Evolutionary conservation across 2,329 filamentous ascomycete genomes (phyloP), one percentile per base, ranked within the genome.

Genomic region (Aspergillus sp.): DNA sequence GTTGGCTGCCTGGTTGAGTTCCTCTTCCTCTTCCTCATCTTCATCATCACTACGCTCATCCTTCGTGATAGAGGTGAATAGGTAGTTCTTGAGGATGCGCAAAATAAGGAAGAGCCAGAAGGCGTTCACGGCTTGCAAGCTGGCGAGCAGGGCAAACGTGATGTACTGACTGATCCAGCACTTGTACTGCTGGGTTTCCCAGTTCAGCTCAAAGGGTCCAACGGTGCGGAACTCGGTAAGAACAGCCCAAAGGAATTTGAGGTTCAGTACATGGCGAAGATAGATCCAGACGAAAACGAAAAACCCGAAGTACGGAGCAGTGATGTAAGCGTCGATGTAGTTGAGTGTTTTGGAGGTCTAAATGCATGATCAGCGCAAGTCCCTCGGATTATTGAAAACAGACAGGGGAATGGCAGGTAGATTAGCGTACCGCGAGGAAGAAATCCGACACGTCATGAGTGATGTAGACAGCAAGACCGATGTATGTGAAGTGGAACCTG

Each of bases 391-490:
- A 31, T 11, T 31, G 27, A 31, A 11, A 15, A 37, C 4, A 3
- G 14, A n/a, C 15, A 37, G 5, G 12, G 15, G 5, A 37, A 37
- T 17, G 41, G 4, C 6, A 37, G 12, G 15, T n/a, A 37, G 35
- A 37, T 14, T 15, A n/a, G 48, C 66, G 53, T 84, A 93, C 90
- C 39, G 93, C 93, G 45, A 97, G 84, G 84, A 97, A 97, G 78
- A 97, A 96, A 75, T 97, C 93, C 59, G 88, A 92, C 61, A 97
- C 90, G 71, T 98, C 93, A 75, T 96, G 91, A 9, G 93, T 96
- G 61, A 95, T 91, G 76, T 96, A 98, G 35, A 98, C 91, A 19
- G 91, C 90, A 55, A 97, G 78, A 24, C 93, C 93, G 73, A 98
- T 96, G 77, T 96, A 93, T 19, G 92, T 96, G 75, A 97, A 98